Evolutionary conservation across 2,329 filamentous ascomycete species (phyloP).

Genomic region (Aschersonia sp.): DNA sequence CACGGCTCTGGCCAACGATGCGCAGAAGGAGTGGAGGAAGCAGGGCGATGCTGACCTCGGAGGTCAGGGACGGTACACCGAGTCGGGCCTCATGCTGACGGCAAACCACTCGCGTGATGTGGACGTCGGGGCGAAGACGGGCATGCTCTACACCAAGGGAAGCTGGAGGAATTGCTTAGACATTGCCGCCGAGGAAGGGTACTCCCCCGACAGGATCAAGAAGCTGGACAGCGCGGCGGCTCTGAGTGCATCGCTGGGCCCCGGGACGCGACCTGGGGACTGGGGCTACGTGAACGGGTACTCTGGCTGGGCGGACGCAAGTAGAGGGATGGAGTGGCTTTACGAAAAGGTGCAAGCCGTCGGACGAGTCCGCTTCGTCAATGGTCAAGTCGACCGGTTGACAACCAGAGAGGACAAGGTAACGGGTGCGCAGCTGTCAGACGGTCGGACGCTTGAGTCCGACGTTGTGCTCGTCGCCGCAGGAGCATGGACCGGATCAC

Average conservation of each 20-base stretch:
- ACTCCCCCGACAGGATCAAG: constrained; percentile 23
- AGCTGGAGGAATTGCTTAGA: constrained; percentile 47
- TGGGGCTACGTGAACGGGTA: constrained; percentile 62
- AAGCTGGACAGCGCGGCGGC: constrained; percentile 28
- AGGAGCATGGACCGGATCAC: constrained; percentile 70
- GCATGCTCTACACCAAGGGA: constrained; percentile 42
- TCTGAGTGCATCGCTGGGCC: constrained; percentile 30
- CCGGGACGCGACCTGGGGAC: constrained; percentile 38
- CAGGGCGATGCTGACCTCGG: constrained; percentile 39
- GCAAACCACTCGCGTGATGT: constrained; percentile 28
- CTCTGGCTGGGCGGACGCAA: constrained; percentile 73
- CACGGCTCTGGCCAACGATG: constrained; percentile 54
- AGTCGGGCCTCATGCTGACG: constrained; percentile 54
- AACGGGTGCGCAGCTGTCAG: constrained; percentile 36
- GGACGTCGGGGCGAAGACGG: constrained; percentile 22
- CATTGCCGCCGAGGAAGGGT: constrained; percentile 25
- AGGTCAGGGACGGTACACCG: constrained; percentile 51
- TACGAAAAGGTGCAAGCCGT: constrained; percentile 37
- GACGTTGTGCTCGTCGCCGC: constrained; percentile 70
- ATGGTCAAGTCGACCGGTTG: constrained; percentile 31
- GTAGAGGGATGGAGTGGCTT: constrained; percentile 52
- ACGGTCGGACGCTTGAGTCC: constrained; percentile 30
- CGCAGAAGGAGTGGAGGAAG: constrained; percentile 56
- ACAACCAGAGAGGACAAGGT: constrained; percentile 23
- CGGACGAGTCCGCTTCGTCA: constrained; percentile 40